Conservation (phyloP, 2,329 filamentous ascomycete species). For the Aspergillus terreus region DNA sequence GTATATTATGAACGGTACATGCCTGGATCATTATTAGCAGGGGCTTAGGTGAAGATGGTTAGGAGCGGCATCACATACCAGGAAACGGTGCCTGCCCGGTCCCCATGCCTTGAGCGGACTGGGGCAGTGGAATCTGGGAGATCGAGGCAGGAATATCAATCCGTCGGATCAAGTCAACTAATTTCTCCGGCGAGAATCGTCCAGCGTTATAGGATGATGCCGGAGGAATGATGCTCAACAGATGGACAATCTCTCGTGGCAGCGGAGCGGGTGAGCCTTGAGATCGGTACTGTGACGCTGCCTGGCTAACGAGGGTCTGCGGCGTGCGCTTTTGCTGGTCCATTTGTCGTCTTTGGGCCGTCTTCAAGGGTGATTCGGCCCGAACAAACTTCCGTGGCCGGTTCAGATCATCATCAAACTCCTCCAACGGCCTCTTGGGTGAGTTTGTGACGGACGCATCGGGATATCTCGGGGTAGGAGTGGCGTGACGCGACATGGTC, state of each 20-base stretch:
- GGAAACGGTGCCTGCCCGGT: constrained; percentile 26
- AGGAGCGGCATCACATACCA: constrained; percentile 23
- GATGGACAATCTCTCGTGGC: constrained; percentile 61
- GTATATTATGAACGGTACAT: constrained; percentile 11
- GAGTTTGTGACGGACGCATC: constrained; percentile 39
- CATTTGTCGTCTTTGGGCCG: constrained; percentile 77
- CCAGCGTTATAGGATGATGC: constrained; percentile 68
- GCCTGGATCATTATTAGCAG: background rate
- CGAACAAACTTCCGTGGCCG: constrained; percentile 82
- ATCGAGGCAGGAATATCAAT: constrained; percentile 60
- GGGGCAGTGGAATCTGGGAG: constrained; percentile 36
- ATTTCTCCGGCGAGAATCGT: constrained; percentile 64
- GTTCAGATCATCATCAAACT: constrained; percentile 65
- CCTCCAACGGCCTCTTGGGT: constrained; percentile 63
- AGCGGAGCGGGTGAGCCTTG: constrained; percentile 61
- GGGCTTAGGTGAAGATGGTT: background rate
- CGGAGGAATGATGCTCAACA: constrained; percentile 70
- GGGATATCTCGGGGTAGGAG: constrained; percentile 33
- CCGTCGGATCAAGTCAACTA: constrained; percentile 70
- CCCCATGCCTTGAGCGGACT: constrained; percentile 28
- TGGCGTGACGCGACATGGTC: constrained; percentile 28
- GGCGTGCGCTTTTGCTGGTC: constrained; percentile 64
- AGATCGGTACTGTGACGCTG: constrained; percentile 45
- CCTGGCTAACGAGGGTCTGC: constrained; percentile 26
- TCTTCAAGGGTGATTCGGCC: constrained; percentile 90